A percentile compares a stretch with the other conserved stretches of the same genome.
phyloP scores from a whole-genome alignment of 2,329 filamentous ascomycete genomes.

The Pestalotiopsis sp. region DNA sequence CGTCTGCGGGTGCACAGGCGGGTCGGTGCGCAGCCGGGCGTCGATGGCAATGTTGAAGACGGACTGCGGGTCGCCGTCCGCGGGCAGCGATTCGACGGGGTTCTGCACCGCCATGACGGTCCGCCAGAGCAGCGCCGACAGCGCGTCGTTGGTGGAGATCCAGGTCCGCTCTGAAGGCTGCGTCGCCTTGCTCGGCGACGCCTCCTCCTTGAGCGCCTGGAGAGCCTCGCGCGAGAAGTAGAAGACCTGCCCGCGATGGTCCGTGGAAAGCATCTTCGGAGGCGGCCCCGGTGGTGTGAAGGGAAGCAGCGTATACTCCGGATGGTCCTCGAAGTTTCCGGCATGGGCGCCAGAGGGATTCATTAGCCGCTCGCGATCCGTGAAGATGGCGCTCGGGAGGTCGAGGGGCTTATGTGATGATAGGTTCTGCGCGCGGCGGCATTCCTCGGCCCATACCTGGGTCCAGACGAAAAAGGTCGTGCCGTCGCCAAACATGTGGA shows the following conservation, averaged over 20 bases:
- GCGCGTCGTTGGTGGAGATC: constrained; percentile 6
- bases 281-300: background rate
- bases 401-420: background rate
- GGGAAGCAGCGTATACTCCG: background rate
- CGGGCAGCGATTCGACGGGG: background rate
- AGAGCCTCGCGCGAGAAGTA: constrained; percentile 3
- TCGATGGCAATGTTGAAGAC: constrained; percentile 1
- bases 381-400: background rate
- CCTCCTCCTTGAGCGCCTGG: background rate
- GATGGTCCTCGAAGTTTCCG: background rate
- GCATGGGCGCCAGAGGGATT: background rate
- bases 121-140: background rate
- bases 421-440: constrained; percentile 27
- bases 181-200: background rate
- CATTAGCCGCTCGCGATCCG: background rate
- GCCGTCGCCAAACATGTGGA: constrained; percentile 36
- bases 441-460: constrained; percentile 36
- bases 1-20: background rate
- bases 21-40: background rate
- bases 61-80: background rate
- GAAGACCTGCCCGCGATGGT: constrained; percentile 1
- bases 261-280: background rate
- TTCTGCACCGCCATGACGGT: background rate
- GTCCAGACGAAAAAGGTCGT: constrained; percentile 32
- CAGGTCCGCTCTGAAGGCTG: background rate